Percentiles rank a stretch among this genome's conserved stretches.
Conservation (phyloP, 2,329 filamentous ascomycete species). For the Ophiostoma angusticollis region DNA sequence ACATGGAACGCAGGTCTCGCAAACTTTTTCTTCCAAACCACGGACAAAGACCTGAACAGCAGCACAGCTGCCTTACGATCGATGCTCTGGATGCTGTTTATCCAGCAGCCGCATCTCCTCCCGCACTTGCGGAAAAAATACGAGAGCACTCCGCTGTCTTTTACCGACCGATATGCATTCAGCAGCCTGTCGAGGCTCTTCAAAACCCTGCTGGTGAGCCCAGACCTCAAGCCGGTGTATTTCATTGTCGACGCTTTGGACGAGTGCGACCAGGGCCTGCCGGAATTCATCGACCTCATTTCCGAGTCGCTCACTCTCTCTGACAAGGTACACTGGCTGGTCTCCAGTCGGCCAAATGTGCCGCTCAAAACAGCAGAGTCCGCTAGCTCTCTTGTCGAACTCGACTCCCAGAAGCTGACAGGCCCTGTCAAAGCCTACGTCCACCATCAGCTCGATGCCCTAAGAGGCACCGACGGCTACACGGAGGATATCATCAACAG, state of each 20-base stretch:
- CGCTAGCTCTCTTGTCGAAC: too few species aligned
- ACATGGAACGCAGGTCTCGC: slow-evolving; percentile 8
- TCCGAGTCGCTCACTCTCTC: slow-evolving; percentile 8
- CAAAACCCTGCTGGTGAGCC: background rate
- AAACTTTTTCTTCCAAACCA: slow-evolving; percentile 13
- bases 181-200: background rate
- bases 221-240: background rate
- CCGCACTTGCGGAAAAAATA: slow-evolving; percentile 13
- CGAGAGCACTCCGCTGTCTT: too few species aligned
- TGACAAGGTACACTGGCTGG: slow-evolving; percentile 12
- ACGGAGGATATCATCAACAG: slow-evolving; percentile 6
- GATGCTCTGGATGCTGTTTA: slow-evolving; percentile 14
- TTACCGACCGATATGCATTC: slow-evolving; percentile 7
- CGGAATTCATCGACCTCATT: background rate
- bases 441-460: slow-evolving; percentile 10
- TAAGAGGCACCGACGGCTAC: slow-evolving; percentile 8
- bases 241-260: slow-evolving; percentile 2
- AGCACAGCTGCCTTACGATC: slow-evolving; percentile 12
- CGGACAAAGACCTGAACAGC: slow-evolving; percentile 10
- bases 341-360: slow-evolving; percentile 13
- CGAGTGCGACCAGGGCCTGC: background rate
- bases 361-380: slow-evolving; percentile 8
- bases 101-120: slow-evolving; percentile 13
- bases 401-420: slow-evolving; percentile 11
- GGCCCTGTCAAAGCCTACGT: slow-evolving; percentile 13